A percentile compares a stretch with the other conserved stretches of the same genome.
These are phyloP conservation scores for Mycena kentingensis DNA, from an alignment of 768 basidiomycete genomes.

Conservation along the genomic window DNA sequence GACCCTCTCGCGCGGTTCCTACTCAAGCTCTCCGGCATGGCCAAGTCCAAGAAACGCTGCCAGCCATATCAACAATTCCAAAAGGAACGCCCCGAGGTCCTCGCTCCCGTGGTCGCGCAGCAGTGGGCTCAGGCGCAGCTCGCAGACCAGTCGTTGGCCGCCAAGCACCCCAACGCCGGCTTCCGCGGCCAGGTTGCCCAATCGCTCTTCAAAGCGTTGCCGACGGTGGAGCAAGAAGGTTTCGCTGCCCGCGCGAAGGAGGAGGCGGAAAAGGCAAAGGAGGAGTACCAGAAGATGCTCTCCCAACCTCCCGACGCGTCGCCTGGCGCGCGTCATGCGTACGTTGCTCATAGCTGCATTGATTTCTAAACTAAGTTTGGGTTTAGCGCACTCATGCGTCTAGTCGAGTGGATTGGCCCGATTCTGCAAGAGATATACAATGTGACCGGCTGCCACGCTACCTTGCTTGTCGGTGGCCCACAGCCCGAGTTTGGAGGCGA, in stretches of 20 bases:
- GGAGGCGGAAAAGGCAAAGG: neutral
- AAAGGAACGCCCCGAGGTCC: neutral
- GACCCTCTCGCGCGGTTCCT: too few relatives aligned
- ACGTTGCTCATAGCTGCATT: neutral
- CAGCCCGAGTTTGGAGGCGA: neutral
- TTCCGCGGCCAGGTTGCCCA: slow-evolving; percentile 3
- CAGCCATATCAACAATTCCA: slow-evolving; percentile 10
- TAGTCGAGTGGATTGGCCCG: neutral
- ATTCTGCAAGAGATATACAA: neutral
- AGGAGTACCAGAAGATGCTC: neutral
- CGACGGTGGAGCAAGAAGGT: neutral
- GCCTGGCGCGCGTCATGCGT: neutral
- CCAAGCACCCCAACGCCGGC: neutral
- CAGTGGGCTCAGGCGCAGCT: neutral
- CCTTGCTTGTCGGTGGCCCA: neutral
- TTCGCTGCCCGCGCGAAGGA: neutral
- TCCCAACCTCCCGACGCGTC: neutral
- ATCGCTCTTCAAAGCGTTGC: neutral
- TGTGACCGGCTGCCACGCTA: neutral
- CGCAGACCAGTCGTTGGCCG: neutral
- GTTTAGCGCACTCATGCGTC: neutral
- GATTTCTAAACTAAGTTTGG: neutral
- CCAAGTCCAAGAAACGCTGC: too few relatives aligned
- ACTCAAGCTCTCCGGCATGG: too few relatives aligned
- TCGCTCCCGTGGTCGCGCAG: neutral